Base-by-base conservation (phyloP, 169 alveolate species). In the Ichthyophthirius multifiliis region DNA sequence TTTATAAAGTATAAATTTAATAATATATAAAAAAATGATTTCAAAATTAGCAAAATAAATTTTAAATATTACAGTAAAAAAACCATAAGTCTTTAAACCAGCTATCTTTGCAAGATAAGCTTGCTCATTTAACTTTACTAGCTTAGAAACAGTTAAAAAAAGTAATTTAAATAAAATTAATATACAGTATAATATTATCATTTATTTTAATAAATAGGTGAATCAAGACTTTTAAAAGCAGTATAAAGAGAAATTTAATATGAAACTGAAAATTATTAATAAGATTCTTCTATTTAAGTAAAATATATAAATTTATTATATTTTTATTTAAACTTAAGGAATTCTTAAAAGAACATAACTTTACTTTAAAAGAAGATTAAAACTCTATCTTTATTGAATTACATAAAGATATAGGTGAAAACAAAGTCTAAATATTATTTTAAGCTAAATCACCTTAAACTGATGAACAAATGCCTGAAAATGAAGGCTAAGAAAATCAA, bases 241-340 rank as follows among this genome's bases (percentile, higher is more conserved):
- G 76, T 81, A 39, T 81, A 81, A 47, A 81, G 62, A 43, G 86
- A 81, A 55, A 31, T 46, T 13, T 71, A 81, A 45, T 81, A 46
- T 43, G 86, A 81, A 43, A 45, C 46, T 30, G 55, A 76, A 20
- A 81, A 81, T 64, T 81, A 67, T 67, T 74, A 39, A 18, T 37
- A 12, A 18, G 86, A 81, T 48, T 63, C 46, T 1, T 34, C 86
- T 41, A 27, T 67, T 44, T 27, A 67, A 44, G 77, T 67, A 67
- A 67, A 67, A 13, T 13, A 7, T 15, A 64, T 32, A 32, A n/a
- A 2, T 55, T 12, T 5, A 9, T 4, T 9, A 31, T 0, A 34
- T 4, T 30, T 30, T 64, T 13, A 30, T 32, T 64, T 18, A n/a
- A 34, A 67, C 41, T 39, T 20, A 1, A 44, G 64, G 48, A 67